Evolutionary conservation across 768 basidiomycete species (phyloP), one percentile per base, ranked within the genome.

Genomic region (Paxillus ammoniavirescens): DNA sequence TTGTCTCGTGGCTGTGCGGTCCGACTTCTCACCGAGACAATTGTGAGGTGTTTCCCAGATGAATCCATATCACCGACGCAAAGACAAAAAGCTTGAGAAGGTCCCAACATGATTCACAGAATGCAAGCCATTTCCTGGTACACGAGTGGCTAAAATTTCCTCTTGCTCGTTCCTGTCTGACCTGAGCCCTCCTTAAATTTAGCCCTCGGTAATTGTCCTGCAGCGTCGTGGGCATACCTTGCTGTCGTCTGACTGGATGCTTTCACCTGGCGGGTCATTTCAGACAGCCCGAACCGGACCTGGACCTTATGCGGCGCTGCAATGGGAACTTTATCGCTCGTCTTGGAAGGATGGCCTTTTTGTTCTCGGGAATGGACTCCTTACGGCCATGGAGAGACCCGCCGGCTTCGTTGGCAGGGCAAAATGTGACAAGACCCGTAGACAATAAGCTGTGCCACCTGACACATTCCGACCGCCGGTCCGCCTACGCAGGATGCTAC

Each of bases 21-120:
- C 51, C 46, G 50, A 54, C 52, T 53, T 56, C 17, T 50, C 4
- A 35, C 56, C 55, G 56, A 60, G 26, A 65, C 65, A 67, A 66
- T 66, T 58, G 56, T 49, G 52, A 40, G n/a, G n/a, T n/a, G n/a
- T n/a, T n/a, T n/a, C n/a, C n/a, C n/a, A n/a, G 17, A 17, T 5
- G 26, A 23, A 23, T 42, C 57, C 35, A 9, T 47, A 33, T 48
- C 40, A 33, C 23, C 42, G 14, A 26, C 4, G 42, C 28, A 41
- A 47, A 49, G 49, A 63, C 62, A 64, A 67, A 64, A 60, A 47
- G 55, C 41, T 26, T 28, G 49, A 14, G 48, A 53, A 37, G 38
- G 35, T 28, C 31, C 12, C 14, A 33, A 26, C 26, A 23, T 15
- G 33, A 36, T 5, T 31, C 40, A 23, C 28, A 33, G 18, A 43